These are phyloP conservation scores for Ottelia alismoides DNA, from an alignment of 106 monocot species.

Conservation along the genomic window DNA sequence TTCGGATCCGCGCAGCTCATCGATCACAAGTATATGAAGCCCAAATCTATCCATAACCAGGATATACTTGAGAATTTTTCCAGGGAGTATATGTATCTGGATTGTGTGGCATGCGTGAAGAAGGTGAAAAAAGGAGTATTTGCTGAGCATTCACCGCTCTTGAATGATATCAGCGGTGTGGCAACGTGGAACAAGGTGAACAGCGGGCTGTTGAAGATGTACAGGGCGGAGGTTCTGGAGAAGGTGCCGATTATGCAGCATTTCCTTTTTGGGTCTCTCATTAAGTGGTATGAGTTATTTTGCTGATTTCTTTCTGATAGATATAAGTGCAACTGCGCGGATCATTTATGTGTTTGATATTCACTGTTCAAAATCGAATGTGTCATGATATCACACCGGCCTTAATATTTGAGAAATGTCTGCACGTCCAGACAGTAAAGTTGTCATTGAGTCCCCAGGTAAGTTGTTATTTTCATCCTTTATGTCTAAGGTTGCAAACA, in stretches of 20 bases:
- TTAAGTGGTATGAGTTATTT: conserved; percentile 91
- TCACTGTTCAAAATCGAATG: no score
- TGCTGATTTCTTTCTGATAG: no score
- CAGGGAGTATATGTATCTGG: conserved; percentile 75
- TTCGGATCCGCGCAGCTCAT: conserved; percentile 90
- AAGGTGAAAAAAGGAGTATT: conserved; percentile 96
- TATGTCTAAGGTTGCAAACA: no score
- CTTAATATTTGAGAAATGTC: no score
- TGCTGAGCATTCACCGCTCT: conserved; percentile 92
- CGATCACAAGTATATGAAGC: conserved; percentile 99
- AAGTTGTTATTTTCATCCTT: no score
- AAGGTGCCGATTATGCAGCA: conserved; percentile 99
- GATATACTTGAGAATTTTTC: conserved; percentile 91
- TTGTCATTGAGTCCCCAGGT: no score
- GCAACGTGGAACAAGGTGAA: conserved; percentile 85
- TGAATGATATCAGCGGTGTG: conserved; percentile 95
- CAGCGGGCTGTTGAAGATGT: conserved; percentile 95
- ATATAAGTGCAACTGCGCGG: no score
- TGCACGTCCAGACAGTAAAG: no score
- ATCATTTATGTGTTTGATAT: no score
- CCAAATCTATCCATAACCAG: conserved; percentile 87
- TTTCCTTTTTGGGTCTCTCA: conserved; percentile 88
- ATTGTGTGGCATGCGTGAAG: conserved; percentile 66
- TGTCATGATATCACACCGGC: no score
- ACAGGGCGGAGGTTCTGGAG: conserved; percentile 96